Base-by-base conservation (phyloP, 202 grass and related monocot genomes). In the Miscanthus sacchariflorus region DNA sequence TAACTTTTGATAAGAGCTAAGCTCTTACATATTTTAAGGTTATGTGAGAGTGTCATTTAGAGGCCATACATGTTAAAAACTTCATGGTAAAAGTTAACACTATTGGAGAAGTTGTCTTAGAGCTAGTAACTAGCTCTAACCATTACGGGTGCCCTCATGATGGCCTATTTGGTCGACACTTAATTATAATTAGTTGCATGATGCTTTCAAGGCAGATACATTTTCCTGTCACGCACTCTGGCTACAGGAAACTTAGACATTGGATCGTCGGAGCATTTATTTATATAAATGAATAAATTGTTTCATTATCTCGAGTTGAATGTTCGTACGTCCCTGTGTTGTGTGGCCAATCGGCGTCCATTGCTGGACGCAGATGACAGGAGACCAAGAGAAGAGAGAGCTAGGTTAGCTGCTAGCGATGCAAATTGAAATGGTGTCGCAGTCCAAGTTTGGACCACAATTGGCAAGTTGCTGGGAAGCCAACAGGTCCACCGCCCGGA, bases 381-480 rank as follows among this genome's bases (percentile, higher is more conserved):
- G 21, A 84, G 66, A 81, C 21, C 28, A 66, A 69, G 28, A 67
- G 43, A 68, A 40, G 39, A 40, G 39, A 6, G 43, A 25, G 72
- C 46, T 3, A 61, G n/a, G 8, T 52, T 52, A 18, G 15, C 50
- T 54, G 50, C 5, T 54, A 25, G n/a, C 7, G n/a, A 64, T 64
- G n/a, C 49, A 81, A 7, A 42, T 72, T 73, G n/a, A 82, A 80
- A 63, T 59, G 17, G 79, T 8, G 79, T 88, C 79, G 23, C 72
- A 6, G 30, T 83, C 79, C 12, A 33, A 56, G 36, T 12, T 88
- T 77, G 86, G 86, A 88, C 86, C 86, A 83, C 86, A 12, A 33
- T 18, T 44, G 0, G 45, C 82, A 89, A 85, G 18, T 89, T 76
- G 82, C 70, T 85, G 24, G 2, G 15, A 71, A 15, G 23, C 14